Evolutionary conservation across 2,329 filamentous ascomycete species (phyloP).

Genomic region (Colletotrichum sojae): DNA sequence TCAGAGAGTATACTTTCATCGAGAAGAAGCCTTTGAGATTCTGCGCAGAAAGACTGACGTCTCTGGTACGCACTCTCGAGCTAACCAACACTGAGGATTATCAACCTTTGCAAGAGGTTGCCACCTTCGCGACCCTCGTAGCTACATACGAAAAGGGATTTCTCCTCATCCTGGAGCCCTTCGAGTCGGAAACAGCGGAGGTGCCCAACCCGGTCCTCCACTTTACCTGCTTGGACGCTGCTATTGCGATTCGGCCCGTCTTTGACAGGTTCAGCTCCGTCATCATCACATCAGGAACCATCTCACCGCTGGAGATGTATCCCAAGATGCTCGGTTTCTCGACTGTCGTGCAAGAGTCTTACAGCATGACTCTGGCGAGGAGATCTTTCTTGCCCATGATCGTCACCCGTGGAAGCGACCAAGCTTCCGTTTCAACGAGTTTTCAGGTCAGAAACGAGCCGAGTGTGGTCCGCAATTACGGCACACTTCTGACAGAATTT

Average conservation of each 20-base stretch:
- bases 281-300: constrained; percentile 97
- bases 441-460: constrained; percentile 97
- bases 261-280: constrained; percentile 98
- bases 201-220: constrained; percentile 98
- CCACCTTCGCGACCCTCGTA: constrained; percentile 95
- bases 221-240: constrained; percentile 95
- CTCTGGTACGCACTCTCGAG: constrained; percentile 93
- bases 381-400: constrained; percentile 99
- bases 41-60: constrained; percentile 94
- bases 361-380: constrained; percentile 94
- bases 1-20: constrained; percentile 97
- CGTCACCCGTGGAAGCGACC: constrained; percentile 93
- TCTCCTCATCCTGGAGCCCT: constrained; percentile 95
- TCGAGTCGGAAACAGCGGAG: constrained; percentile 93
- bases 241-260: constrained; percentile 97
- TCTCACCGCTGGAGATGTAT: constrained; percentile 98
- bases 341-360: constrained; percentile 95
- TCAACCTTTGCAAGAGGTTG: constrained; percentile 95
- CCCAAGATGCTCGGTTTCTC: constrained; percentile 97
- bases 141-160: constrained; percentile 98
- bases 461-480: constrained; percentile 97
- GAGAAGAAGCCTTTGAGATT: constrained; percentile 96
- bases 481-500: constrained; percentile 93
- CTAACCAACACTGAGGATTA: constrained; percentile 99
- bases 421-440: constrained; percentile 91